These are phyloP conservation scores for Nothomitra cinnamomea DNA, from an alignment of 2,329 filamentous ascomycete genomes.

Conservation along the genomic window DNA sequence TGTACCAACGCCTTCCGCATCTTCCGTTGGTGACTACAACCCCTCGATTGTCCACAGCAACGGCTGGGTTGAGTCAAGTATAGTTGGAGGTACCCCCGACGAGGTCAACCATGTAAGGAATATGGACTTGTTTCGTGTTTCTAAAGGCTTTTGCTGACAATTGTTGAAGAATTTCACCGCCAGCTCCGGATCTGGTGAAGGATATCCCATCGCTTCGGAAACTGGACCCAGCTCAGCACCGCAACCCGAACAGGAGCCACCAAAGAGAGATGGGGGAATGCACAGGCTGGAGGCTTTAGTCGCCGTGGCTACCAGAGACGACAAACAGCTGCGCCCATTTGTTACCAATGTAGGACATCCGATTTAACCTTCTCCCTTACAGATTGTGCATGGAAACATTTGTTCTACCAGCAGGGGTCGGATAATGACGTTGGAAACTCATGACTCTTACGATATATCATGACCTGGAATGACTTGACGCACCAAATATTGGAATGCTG, in stretches of 20 bases:
- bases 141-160: slow-evolving; percentile 15
- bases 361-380: neutral
- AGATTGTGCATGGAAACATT: neutral
- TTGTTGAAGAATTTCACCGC: neutral
- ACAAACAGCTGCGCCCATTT: neutral
- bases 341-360: neutral
- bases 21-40: slow-evolving; percentile 31
- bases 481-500: neutral
- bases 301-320: slow-evolving; percentile 29
- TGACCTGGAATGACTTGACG: neutral
- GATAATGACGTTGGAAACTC: neutral
- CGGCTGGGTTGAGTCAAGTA: slow-evolving; percentile 28
- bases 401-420: neutral
- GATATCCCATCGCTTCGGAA: slow-evolving; percentile 44
- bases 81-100: slow-evolving; percentile 19
- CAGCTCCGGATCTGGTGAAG: neutral
- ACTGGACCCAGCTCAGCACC: slow-evolving; percentile 25
- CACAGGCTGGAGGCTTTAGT: slow-evolving; percentile 25
- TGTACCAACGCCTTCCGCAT: slow-evolving; percentile 33
- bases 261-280: slow-evolving; percentile 19
- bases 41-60: slow-evolving; percentile 34
- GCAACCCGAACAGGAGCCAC: slow-evolving; percentile 18
- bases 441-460: neutral
- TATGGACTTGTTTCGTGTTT: slow-evolving; percentile 11
- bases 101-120: slow-evolving; percentile 25